Percentiles rank a stretch among this genome's conserved stretches.
Evolutionary conservation across 495 filamentous ascomycete genomes (phyloP).

Genomic region (Platismatia glauca): DNA sequence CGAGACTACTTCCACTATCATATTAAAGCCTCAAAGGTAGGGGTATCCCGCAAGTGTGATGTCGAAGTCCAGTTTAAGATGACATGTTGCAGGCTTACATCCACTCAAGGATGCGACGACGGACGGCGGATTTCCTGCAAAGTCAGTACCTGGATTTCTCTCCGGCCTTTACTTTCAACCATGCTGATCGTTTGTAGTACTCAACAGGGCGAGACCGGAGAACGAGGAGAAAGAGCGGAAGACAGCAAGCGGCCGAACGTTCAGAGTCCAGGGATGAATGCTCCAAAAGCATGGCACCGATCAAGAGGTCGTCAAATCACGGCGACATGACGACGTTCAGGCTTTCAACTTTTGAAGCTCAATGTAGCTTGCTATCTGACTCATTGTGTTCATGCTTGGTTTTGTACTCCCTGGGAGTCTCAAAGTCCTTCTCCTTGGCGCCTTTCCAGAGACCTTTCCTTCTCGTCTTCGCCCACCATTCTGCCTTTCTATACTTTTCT

Average conservation of each 20-base stretch:
- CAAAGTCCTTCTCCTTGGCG: slow-evolving; percentile 43
- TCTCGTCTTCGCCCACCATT: slow-evolving; percentile 58
- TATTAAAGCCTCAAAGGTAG: slow-evolving; percentile 94
- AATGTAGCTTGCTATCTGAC: background rate
- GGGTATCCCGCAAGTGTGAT: slow-evolving; percentile 7
- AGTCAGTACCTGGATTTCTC: slow-evolving; percentile 39
- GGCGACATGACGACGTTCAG: background rate
- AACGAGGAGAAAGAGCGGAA: slow-evolving; percentile 96
- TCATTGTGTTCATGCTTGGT: slow-evolving; percentile 32
- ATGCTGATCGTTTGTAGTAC: slow-evolving; percentile 47
- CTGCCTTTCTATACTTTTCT: slow-evolving; percentile 58
- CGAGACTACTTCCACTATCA: slow-evolving; percentile 99
- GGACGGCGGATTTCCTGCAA: slow-evolving; percentile 97
- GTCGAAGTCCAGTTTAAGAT: background rate
- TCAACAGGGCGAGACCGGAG: slow-evolving; percentile 85
- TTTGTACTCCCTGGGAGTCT: slow-evolving; percentile 86
- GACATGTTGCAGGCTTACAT: slow-evolving; percentile 72
- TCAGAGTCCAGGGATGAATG: slow-evolving; percentile 57
- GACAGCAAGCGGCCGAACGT: slow-evolving; percentile 92
- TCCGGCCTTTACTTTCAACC: background rate
- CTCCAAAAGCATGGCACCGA: background rate
- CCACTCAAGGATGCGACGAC: slow-evolving; percentile 91
- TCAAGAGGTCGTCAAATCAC: background rate
- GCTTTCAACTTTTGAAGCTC: background rate
- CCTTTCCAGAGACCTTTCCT: slow-evolving; percentile 69